Base-by-base conservation (phyloP, 2,329 filamentous ascomycete species). In the Neonectria neomacrospora region DNA sequence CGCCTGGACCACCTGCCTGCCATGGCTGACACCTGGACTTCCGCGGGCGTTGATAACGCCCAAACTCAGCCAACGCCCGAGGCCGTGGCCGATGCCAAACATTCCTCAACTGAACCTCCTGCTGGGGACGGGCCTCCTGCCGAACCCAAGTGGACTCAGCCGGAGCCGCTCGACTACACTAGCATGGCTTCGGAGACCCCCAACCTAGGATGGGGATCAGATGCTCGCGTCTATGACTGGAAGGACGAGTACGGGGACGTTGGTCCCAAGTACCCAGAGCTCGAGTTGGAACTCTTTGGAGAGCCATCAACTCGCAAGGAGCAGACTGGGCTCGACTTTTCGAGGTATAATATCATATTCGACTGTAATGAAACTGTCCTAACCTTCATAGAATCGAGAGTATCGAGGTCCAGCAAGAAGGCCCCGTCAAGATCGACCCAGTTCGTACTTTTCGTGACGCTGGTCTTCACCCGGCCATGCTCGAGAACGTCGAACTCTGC, bases 201-300 rank as follows among this genome's bases (percentile, higher is more conserved):
- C 5, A 41, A 53, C 7, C 71, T 72, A 11, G 71, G 75, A 2
- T 88, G 83, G 79, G 86, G 83, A 14, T 77, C 81, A 39, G 86
- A 86, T 58, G 90, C 88, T n/a, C 80, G 75, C 0, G 83, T 91
- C 45, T 98, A 98, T 71, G 88, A 94, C 73, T 98, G 92, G 91
- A 85, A 89, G 18, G 93, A 94, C 11, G 93, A 97, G 3, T 92
- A 86, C 69, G 96, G 95, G 2, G 95, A 98, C 42, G 83, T 99
- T 57, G 95, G 91, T 7, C 94, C 94, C 0, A 82, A 82, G 53
- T 86, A 90, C 56, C 81, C 85, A 0, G 86, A 88, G 51, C 86
- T 99, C 0, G 95, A 98, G 81, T 71, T 85, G 8, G 82, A 90
- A 70, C 87, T 99, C 7, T 99, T 96, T 62, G 88, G 88, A 5